Base-by-base conservation (phyloP, 257 asterid genomes). In the Lithospermum erythrorhizon region DNA sequence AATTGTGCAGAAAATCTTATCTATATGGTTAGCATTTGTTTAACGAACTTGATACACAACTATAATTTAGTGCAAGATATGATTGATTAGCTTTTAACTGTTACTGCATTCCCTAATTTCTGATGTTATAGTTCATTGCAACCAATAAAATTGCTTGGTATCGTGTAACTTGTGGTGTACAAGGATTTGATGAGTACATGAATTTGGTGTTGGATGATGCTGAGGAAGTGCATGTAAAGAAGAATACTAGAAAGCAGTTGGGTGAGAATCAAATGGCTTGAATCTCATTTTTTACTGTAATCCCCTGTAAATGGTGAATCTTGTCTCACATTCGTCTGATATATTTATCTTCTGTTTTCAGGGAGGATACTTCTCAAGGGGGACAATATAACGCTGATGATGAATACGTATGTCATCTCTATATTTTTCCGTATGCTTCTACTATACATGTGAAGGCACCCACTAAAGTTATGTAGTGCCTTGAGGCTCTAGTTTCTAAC, bases 121-220 rank as follows among this genome's bases (percentile, higher is more conserved):
- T 41, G 48, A 1, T 41, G 15, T 11, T 9, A 13, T 11, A 11
- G 17, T 41, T 41, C 14, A 5, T 41, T 41, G 49, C 13, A 11
- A 41, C 4, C 17, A 41, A 41, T 41, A 11, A 0, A 2, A 41
- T 41, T 41, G 47, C 15, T 35, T 35, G 8, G 45, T 41, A 13
- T 13, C 49, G 0, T 41, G 49, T 13, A 41, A 13, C 17, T 41
- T 41, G 49, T 41, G 49, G 18, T 41, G 25, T 53, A 11, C 18
- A 53, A 24, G 57, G 57, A 9, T 53, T 53, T n/a, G 57, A 53
- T n/a, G 57, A 53, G 57, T 53, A 53, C 57, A 53, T 53, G 57
- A 53, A 53, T 53, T 53, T 53, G 57, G 57, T 53, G 11, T 22
- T 53, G 57, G 57, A 22, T 53, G 25, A 53, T 6, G 49, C 49